These are phyloP conservation scores for Pontederia crassipes DNA, from an alignment of 176 grass and related monocot species.

Conservation along the genomic window DNA sequence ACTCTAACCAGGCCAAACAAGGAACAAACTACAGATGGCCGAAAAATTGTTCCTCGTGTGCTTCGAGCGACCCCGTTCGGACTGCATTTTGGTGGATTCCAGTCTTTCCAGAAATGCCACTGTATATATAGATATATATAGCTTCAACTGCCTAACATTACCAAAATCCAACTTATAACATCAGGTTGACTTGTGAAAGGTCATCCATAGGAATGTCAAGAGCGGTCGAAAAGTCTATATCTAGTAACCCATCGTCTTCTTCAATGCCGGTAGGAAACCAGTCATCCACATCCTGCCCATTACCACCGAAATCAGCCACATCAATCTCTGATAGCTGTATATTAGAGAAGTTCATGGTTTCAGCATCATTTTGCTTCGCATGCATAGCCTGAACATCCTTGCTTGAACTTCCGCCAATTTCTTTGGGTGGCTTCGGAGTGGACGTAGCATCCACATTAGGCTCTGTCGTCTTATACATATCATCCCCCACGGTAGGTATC, in stretches of 20 bases:
- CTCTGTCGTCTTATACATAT: conserved; percentile 25
- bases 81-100: too few relatives aligned
- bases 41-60: too few relatives aligned
- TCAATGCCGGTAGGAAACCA: conserved; percentile 48
- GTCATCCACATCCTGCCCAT: conserved; percentile 16
- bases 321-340: conserved; percentile 65
- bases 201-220: conserved; percentile 92
- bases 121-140: too few relatives aligned
- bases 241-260: conserved; percentile 47
- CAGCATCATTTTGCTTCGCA: conserved; percentile 24
- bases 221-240: conserved; percentile 51
- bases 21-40: too few relatives aligned
- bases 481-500: conserved; percentile 33
- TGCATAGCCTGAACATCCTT: conserved; percentile 27
- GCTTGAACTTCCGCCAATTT: conserved; percentile 18
- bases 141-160: too few relatives aligned
- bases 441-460: conserved; percentile 24
- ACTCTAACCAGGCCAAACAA: too few relatives aligned
- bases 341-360: conserved; percentile 33
- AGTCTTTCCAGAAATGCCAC: too few relatives aligned
- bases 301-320: conserved; percentile 30
- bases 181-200: conserved; percentile 62
- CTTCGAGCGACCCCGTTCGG: too few relatives aligned
- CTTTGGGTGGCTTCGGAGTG: background rate
- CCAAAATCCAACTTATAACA: conserved; percentile 23